Base-by-base conservation (phyloP, 2,329 filamentous ascomycete species). In the Monosporascus sp. region DNA sequence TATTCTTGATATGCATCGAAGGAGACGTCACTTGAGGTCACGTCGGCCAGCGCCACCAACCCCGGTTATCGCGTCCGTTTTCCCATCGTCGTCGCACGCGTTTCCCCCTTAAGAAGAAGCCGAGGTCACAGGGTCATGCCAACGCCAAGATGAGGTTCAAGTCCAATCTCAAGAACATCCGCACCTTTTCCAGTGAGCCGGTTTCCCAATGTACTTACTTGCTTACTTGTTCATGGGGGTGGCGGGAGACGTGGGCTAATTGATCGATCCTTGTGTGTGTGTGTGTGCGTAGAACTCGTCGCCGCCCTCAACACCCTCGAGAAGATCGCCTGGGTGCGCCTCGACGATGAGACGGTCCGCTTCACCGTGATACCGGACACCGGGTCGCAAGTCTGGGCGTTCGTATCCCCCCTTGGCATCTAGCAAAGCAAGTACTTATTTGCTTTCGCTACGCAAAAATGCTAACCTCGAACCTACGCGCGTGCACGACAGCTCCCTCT, bases 321-420 rank as follows among this genome's bases (percentile, higher is more conserved):
- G 60, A 91, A 93, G 70, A 87, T 95, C 57, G 90, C 89, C 46
- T 96, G 92, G 91, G 80, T 96, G 58, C 88, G 91, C 60, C 82
- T 99, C 37, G 90, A 93, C 72, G 84, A 95, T 72, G 86, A 92
- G 54, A 86, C 87, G 52, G 86, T 93, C 52, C 91, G 92, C 62
- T 96, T 99, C 74, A 97, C 94, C 55, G 89, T 97, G 64, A 93
- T 97, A 57, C 92, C 94, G 1, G 91, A 97, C 68, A 87, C 89
- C 65, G 93, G 94, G 55, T 95, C 90, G 8, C 93, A 97, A 77
- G 93, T 97, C 51, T 99, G 94, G 94, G 90, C 91, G 79, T 92
- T 79, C 67, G 85, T 84, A 45, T 57, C 31, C 45, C 50, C 39
- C 44, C 31, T 11, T 31, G 9, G 8, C 27, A 31, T 31, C 27